Conservation (phyloP, 805 yeast genomes). For the Candida morakotiae region DNA sequence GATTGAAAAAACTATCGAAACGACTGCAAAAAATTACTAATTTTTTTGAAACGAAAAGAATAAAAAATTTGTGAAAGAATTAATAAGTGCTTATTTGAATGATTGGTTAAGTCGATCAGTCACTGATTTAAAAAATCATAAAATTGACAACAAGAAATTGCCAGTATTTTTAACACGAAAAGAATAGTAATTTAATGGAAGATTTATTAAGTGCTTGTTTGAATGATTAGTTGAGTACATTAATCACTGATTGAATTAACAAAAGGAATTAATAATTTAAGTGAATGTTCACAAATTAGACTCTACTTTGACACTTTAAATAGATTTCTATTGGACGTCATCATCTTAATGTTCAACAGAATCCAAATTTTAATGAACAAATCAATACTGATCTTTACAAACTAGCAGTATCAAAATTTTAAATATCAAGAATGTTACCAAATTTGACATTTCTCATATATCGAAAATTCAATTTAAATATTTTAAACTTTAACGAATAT, state of each 20-base stretch:
- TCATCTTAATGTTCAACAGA: too few species aligned
- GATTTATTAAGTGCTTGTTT: conserved; percentile 2
- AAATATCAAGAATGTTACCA: too few species aligned
- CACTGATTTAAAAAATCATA: not conserved
- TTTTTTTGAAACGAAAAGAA: not conserved
- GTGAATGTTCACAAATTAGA: too few species aligned
- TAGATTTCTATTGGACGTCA: too few species aligned
- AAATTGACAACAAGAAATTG: conserved; percentile 1
- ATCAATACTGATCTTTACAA: too few species aligned
- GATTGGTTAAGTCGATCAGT: conserved; percentile 4
- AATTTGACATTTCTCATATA: too few species aligned
- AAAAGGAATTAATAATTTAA: too few species aligned
- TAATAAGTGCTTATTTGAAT: conserved; percentile 2
- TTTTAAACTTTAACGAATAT: too few species aligned
- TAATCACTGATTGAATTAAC: conserved; percentile 1
- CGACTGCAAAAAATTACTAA: not conserved
- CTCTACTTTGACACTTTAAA: too few species aligned
- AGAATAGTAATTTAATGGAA: not conserved
- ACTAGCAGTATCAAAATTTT: too few species aligned
- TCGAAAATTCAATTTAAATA: too few species aligned
- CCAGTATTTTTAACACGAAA: not conserved
- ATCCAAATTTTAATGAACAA: too few species aligned
- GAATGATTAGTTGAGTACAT: conserved; percentile 4
- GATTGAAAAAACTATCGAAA: conserved; percentile 1
- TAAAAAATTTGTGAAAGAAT: conserved; percentile 1